Base-by-base conservation (phyloP, 345 rosid species). In the Excoecaria cochinchinensis region DNA sequence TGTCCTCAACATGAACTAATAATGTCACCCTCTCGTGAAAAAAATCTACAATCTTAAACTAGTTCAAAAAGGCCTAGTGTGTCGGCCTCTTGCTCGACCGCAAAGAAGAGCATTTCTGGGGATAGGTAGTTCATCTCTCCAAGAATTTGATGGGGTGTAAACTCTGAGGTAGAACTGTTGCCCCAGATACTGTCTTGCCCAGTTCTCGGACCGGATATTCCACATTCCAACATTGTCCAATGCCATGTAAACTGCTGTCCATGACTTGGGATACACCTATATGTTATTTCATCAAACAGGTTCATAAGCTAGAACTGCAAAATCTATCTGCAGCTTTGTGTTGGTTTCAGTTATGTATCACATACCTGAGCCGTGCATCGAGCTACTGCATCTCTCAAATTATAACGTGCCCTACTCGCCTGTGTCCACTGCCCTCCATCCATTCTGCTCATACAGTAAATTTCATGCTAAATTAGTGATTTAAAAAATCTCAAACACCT, bases 191-290 rank as follows among this genome's bases (percentile, higher is more conserved):
- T 86, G 91, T 47, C 85, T 85, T 10, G 82, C 87, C 92, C 92
- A 89, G 80, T 86, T 85, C 81, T 90, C 92, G 0, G 92, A 89
- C 81, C 91, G 84, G 61, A 89, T 67, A 67, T 89, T 90, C 92
- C 95, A 90, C 92, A 90, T 90, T 75, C 95, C 95, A 24, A 87
- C 90, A 8, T 89, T 89, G 82, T 90, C 92, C 70, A 90, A 51
- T 3, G 95, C 83, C 89, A 90, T 77, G 84, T 90, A 89, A 58
- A 87, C 78, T 24, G 92, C 89, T 6, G 90, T 89, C 95, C 95
- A 90, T 61, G 92, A 86, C 66, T 69, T 78, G 6, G 92, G 95
- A 79, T 90, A 90, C 58, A 90, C 90, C 91, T 90, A 82, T 58
- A 69, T 57, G 55, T 73, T 40, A 46, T 44, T 6, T 25, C 53